phyloP scores from a whole-genome alignment of 306 rosid genomes.

The Glycine soja region DNA sequence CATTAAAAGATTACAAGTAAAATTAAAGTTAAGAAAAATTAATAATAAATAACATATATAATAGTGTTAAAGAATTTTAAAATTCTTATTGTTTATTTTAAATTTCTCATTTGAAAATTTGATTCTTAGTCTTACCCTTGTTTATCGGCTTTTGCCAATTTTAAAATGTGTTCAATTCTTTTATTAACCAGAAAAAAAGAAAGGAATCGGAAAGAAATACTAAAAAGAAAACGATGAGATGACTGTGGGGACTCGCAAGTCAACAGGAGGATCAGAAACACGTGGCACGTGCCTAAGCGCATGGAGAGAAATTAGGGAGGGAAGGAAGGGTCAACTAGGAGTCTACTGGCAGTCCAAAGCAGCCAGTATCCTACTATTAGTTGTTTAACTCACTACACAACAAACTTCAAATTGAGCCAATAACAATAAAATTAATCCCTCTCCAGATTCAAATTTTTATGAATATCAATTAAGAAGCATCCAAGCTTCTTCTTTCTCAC shows the following conservation, averaged over 20 bases:
- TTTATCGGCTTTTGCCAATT: not conserved
- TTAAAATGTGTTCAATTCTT: not conserved
- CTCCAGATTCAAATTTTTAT: slow-evolving; percentile 11
- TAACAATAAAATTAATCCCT: slow-evolving; percentile 42
- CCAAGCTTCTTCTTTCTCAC: slow-evolving; percentile 50
- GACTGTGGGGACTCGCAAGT: slow-evolving; percentile 1
- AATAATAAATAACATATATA: too few species aligned
- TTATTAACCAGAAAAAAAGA: not conserved
- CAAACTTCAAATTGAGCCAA: slow-evolving; percentile 42
- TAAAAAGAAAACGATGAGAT: not conserved
- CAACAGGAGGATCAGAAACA: slow-evolving; percentile 38
- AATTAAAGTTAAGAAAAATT: too few species aligned
- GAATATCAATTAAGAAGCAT: slow-evolving; percentile 47
- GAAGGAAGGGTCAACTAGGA: slow-evolving; percentile 52
- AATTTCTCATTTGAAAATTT: too few species aligned
- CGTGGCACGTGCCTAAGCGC: slow-evolving; percentile 57
- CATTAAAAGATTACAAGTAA: not conserved
- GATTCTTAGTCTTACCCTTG: not conserved
- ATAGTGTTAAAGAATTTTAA: too few species aligned
- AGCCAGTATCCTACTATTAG: not conserved
- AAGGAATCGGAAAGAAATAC: not conserved
- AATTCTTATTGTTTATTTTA: too few species aligned
- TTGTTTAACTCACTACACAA: not conserved
- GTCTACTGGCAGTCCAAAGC: slow-evolving; percentile 47
- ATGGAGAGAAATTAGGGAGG: slow-evolving; percentile 7